Evolutionary conservation across 2,329 filamentous ascomycete genomes (phyloP).

Genomic region (Penicillium rolfsii): DNA sequence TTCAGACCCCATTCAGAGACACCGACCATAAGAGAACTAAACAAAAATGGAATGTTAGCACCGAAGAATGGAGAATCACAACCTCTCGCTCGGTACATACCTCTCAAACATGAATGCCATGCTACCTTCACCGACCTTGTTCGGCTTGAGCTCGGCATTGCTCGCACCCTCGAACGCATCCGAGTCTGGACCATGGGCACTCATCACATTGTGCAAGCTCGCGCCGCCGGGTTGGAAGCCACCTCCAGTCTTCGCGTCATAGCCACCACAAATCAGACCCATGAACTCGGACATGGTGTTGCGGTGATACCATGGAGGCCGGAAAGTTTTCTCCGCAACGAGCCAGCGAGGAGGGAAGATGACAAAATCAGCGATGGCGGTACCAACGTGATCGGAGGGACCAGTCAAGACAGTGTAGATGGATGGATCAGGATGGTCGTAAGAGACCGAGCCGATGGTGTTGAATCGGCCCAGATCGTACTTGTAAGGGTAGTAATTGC

Average conservation of each 20-base stretch:
- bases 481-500: constrained; percentile 79
- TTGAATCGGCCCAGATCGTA: constrained; percentile 80
- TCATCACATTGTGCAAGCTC: constrained; percentile 72
- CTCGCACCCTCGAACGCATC: constrained; percentile 60
- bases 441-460: constrained; percentile 71
- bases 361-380: constrained; percentile 67
- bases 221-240: constrained; percentile 65
- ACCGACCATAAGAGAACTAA: constrained; percentile 67
- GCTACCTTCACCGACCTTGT: constrained; percentile 62
- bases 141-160: constrained; percentile 57
- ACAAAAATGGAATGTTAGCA: constrained; percentile 42
- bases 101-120: constrained; percentile 69
- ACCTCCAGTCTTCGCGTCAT: constrained; percentile 61
- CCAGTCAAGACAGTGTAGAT: constrained; percentile 72
- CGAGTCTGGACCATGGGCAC: constrained; percentile 65
- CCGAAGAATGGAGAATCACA: not conserved
- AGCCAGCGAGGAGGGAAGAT: constrained; percentile 69
- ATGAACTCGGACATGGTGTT: constrained; percentile 70
- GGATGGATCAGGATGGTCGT: constrained; percentile 76
- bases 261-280: constrained; percentile 64
- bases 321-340: constrained; percentile 63
- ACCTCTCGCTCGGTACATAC: constrained; percentile 25
- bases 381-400: constrained; percentile 60
- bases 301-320: constrained; percentile 66
- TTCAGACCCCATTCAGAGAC: constrained; percentile 74